A percentile compares a stretch with the other conserved stretches of the same genome.
These are phyloP conservation scores for Suhomyces bolitotheri DNA, from an alignment of 1,139 yeast genomes.

Conservation along the genomic window DNA sequence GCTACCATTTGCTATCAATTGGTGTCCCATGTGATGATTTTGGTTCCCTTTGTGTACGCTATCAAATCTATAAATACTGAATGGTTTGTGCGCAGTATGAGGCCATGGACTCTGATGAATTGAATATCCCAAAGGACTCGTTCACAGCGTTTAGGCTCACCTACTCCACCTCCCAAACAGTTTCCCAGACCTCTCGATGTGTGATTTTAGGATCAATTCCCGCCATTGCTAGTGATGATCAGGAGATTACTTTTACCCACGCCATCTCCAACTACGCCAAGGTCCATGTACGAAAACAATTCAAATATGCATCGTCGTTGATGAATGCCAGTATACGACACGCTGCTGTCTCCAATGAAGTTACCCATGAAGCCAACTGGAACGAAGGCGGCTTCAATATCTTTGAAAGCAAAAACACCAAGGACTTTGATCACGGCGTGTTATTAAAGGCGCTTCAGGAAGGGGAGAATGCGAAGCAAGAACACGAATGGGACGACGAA, in stretches of 20 bases:
- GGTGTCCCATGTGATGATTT: no score
- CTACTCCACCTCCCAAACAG: slow-evolving; percentile 50
- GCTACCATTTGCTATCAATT: no score
- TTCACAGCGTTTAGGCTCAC: slow-evolving; percentile 66
- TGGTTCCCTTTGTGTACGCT: not conserved
- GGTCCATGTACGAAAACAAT: slow-evolving; percentile 17
- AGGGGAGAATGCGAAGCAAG: slow-evolving; percentile 3
- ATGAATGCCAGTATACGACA: slow-evolving; percentile 17
- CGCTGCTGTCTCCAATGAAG: slow-evolving; percentile 3
- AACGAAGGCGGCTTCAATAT: slow-evolving; percentile 15
- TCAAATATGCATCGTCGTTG: slow-evolving; percentile 16
- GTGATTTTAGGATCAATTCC: slow-evolving; percentile 69
- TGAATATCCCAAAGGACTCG: slow-evolving; percentile 33
- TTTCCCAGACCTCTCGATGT: slow-evolving; percentile 52
- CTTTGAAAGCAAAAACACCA: slow-evolving; percentile 5
- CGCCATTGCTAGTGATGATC: slow-evolving; percentile 53
- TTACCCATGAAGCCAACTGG: not conserved
- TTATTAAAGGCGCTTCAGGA: slow-evolving; percentile 5
- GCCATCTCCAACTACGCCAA: slow-evolving; percentile 18
- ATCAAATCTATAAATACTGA: not conserved
- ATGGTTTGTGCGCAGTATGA: slow-evolving; percentile 1
- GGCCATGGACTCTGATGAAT: slow-evolving; percentile 3
- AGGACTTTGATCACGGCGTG: slow-evolving; percentile 4
- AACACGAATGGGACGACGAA: slow-evolving; percentile 4
- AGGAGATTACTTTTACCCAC: slow-evolving; percentile 22